A percentile compares a stretch with the other conserved stretches of the same genome.
phyloP scores from a whole-genome alignment of 495 filamentous ascomycete genomes.

The Mytilinidion resinicola region DNA sequence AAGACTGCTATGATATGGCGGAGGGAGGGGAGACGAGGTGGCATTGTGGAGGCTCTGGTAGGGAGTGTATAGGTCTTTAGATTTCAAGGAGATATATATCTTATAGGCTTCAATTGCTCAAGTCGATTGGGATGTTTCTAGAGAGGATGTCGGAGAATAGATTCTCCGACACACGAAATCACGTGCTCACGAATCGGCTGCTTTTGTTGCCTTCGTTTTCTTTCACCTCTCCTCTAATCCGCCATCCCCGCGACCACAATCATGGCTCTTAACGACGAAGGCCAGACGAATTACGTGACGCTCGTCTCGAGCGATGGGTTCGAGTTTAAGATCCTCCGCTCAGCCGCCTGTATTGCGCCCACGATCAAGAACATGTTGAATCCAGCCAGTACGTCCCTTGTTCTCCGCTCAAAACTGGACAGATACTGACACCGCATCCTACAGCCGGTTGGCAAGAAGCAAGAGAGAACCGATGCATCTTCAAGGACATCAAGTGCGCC shows the following conservation, averaged over 20 bases:
- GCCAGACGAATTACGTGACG: conserved; percentile 62
- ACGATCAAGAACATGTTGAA: conserved; percentile 83
- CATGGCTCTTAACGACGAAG: not conserved
- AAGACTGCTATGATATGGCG: too few relatives aligned
- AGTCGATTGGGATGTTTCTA: not conserved
- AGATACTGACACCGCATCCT: not conserved
- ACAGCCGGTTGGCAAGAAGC: conserved; percentile 68
- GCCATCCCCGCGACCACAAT: not conserved
- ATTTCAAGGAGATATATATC: too few relatives aligned
- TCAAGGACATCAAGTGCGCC: conserved; percentile 65
- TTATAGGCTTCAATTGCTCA: too few relatives aligned
- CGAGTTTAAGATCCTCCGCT: conserved; percentile 78
- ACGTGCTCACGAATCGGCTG: conserved; percentile 13
- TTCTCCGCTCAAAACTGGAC: conserved; percentile 10
- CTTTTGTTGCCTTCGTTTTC: too few relatives aligned
- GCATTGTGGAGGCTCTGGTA: too few relatives aligned
- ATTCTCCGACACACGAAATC: conserved; percentile 6
- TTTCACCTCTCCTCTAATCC: not conserved
- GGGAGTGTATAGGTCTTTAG: too few relatives aligned
- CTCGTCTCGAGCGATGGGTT: conserved; percentile 81
- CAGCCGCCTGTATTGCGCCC: conserved; percentile 65
- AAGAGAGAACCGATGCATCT: conserved; percentile 53
- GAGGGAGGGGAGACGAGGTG: too few relatives aligned
- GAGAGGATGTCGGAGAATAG: not conserved
- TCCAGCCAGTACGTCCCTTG: conserved; percentile 53